These are phyloP conservation scores for Epichloe amarillans DNA, from an alignment of 2,329 filamentous ascomycete species.

Conservation along the genomic window DNA sequence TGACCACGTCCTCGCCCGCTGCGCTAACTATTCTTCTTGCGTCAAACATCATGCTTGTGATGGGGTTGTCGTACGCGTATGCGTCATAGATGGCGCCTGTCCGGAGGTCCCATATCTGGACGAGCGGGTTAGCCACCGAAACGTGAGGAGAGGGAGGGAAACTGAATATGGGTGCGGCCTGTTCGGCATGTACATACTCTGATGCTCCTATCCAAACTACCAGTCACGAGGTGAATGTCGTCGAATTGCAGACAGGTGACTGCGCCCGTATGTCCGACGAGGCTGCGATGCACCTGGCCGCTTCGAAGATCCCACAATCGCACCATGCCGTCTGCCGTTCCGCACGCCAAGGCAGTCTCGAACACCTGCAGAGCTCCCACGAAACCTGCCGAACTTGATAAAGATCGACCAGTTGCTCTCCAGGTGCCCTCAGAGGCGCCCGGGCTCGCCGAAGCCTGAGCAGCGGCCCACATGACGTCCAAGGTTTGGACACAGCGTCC, in stretches of 20 bases:
- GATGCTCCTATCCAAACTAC: conserved; percentile 83
- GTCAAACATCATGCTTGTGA: conserved; percentile 98
- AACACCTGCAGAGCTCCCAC: conserved; percentile 93
- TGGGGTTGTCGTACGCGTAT: conserved; percentile 82
- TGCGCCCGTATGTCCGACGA: conserved; percentile 90
- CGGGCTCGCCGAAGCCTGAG: conserved; percentile 66
- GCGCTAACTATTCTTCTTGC: conserved; percentile 76
- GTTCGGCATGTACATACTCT: conserved; percentile 49
- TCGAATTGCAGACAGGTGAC: conserved; percentile 95
- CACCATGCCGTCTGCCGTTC: conserved; percentile 95
- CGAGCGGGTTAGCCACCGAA: conserved; percentile 9
- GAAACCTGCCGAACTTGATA: conserved; percentile 65
- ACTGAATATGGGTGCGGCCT: neutral
- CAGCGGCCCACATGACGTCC: conserved; percentile 95
- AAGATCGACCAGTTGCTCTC: conserved; percentile 55
- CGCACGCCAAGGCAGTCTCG: conserved; percentile 87
- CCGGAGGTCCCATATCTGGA: conserved; percentile 93
- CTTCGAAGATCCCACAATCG: conserved; percentile 91
- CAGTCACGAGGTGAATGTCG: conserved; percentile 86
- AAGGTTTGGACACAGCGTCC: conserved; percentile 96
- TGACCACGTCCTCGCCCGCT: conserved; percentile 84
- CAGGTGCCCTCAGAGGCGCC: conserved; percentile 50
- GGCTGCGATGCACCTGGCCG: conserved; percentile 89
- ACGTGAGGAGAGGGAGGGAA: neutral
- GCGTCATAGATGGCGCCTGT: conserved; percentile 93